Base-by-base conservation (phyloP, 352 stramenopile species). In the Pythium dissimile region DNA sequence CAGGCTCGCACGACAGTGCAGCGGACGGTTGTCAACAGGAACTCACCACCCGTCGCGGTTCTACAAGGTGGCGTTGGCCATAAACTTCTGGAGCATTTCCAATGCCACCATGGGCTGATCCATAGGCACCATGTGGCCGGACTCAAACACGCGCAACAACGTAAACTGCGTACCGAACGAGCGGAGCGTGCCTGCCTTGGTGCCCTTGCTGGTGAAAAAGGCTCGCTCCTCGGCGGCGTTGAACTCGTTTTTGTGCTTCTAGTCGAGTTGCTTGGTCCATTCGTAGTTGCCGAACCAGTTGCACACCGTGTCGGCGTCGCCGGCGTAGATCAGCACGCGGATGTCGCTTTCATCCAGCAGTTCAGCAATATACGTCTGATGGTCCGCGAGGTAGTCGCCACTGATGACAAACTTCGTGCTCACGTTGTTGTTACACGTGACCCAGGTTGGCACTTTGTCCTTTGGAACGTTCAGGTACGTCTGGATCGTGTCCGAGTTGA, bases 261-360 rank as follows among this genome's bases (percentile, higher is more conserved):
- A 98, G 20, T 95, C 72, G 38, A 98, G 71, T 15, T 62, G 74
- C 7, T 82, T 59, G 4, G 86, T 94, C 92, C 89, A 98, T 10
- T 88, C 89, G 43, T 90, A 44, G 63, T 97, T 97, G 31, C 92
- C 92, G 20, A 96, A 48, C 72, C 94, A 98, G 64, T 98, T 98
- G 72, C 87, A 97, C 54, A 98, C 95, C 59, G 96, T 95, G 61
- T 98, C 94, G 16, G 85, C 70, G 69, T 98, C 94, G 52, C 94
- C 94, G 18, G 83, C 87, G 71, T 98, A 98, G 45, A 98, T 89
- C 11, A 98, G 73, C 15, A 95, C 86, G 12, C 67, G 69, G 8
- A 80, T 32, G 21, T 32, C 66, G 11, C 21, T 44, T 13, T 72
- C 51, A 2, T n/a, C n/a, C n/a, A 98, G 69, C 41, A 98, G 66